phyloP scores from a whole-genome alignment of 2,329 filamentous ascomycete genomes.

The Alternaria sp. region DNA sequence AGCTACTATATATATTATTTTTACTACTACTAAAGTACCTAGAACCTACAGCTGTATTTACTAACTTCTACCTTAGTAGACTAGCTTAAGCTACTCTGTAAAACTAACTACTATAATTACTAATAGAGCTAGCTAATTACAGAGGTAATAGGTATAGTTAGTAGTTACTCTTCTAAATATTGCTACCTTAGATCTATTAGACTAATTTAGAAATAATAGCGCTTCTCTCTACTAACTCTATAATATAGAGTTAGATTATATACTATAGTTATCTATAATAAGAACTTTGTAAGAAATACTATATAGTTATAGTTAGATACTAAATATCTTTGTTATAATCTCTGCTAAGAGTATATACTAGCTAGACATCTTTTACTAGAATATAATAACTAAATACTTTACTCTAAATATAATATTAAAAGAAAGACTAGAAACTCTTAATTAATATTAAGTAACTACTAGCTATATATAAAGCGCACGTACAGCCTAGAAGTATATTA shows the following conservation, averaged over 20 bases:
- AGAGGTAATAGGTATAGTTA: no score
- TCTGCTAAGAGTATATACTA: not conserved
- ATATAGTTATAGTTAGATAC: not conserved
- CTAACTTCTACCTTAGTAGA: fast-evolving
- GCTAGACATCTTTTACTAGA: not conserved
- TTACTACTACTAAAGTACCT: not conserved
- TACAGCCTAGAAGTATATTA: not conserved
- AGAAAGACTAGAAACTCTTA: not conserved
- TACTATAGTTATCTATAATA: not conserved
- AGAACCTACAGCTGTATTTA: not conserved
- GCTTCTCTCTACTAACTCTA: not conserved
- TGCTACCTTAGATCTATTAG: not conserved
- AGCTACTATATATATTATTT: not conserved
- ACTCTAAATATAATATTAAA: not conserved
- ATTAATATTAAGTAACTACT: fast-evolving
- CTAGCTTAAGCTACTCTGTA: not conserved
- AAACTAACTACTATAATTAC: not conserved
- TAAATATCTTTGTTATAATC: not conserved
- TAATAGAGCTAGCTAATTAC: no score
- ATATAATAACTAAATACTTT: not conserved
- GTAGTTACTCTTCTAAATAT: not conserved
- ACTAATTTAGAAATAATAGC: not conserved
- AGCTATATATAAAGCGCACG: not conserved
- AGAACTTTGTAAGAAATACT: not conserved
- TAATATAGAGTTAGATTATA: not conserved